These are phyloP conservation scores for Calonectria pauciramosa DNA, from an alignment of 2,329 filamentous ascomycete species.

Conservation along the genomic window DNA sequence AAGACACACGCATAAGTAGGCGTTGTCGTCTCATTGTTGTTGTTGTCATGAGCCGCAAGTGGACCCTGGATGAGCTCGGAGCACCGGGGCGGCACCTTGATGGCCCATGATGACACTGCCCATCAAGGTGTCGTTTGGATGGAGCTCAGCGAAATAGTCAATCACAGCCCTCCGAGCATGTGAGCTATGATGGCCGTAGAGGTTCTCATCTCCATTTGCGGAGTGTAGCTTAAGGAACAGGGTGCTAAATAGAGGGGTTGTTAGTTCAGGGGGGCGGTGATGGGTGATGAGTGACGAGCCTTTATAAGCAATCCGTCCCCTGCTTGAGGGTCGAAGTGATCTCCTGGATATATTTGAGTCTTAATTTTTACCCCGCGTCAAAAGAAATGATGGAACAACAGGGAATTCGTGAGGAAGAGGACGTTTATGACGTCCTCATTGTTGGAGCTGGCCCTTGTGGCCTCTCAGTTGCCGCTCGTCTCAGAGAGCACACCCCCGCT, in stretches of 20 bases:
- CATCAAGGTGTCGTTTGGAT: slow-evolving; percentile 24
- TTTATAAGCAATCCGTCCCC: neutral
- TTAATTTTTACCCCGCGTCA: no score
- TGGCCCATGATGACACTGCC: slow-evolving; percentile 24
- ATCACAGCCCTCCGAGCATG: neutral
- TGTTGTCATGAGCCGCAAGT: slow-evolving; percentile 4
- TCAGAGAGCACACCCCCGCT: slow-evolving; percentile 80
- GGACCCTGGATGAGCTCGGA: slow-evolving; percentile 2
- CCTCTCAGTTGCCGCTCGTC: slow-evolving; percentile 79
- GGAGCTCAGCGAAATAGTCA: neutral
- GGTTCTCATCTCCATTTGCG: slow-evolving; percentile 22
- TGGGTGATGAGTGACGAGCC: neutral
- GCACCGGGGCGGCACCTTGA: slow-evolving; percentile 21
- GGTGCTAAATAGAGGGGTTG: neutral
- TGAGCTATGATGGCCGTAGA: slow-evolving; percentile 6
- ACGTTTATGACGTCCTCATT: slow-evolving; percentile 76
- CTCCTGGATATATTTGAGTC: neutral
- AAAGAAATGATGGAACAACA: slow-evolving; percentile 9
- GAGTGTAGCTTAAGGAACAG: neutral
- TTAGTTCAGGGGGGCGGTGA: neutral
- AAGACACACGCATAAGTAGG: neutral
- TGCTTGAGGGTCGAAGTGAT: neutral
- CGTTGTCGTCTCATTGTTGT: neutral
- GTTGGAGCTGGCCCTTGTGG: slow-evolving; percentile 83
- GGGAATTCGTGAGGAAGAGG: slow-evolving; percentile 41